These are phyloP conservation scores for Daldinia vernicosa DNA, from an alignment of 495 filamentous ascomycete species.

Conservation along the genomic window DNA sequence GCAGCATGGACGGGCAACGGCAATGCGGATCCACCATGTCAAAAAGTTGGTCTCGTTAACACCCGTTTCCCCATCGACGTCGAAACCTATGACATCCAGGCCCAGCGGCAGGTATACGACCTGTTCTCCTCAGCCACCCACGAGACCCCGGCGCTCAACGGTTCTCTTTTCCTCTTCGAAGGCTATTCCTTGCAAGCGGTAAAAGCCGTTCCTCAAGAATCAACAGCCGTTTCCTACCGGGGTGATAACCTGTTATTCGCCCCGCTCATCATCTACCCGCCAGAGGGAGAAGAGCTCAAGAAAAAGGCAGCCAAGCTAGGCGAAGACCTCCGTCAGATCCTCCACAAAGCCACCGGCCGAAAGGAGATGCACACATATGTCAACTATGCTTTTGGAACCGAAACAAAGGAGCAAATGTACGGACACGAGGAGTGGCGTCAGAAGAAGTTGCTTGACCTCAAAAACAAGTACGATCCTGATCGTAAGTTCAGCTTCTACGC, in stretches of 20 bases:
- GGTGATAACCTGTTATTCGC: not conserved
- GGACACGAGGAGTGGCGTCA: slow-evolving; percentile 62
- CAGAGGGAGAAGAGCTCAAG: not conserved
- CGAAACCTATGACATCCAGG: slow-evolving; percentile 51
- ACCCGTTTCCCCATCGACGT: slow-evolving; percentile 60
- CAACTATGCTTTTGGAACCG: slow-evolving; percentile 62
- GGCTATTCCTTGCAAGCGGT: slow-evolving; percentile 42
- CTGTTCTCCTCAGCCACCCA: slow-evolving; percentile 49
- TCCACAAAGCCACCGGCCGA: slow-evolving; percentile 51
- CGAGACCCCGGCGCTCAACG: slow-evolving; percentile 35
- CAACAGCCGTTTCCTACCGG: not conserved
- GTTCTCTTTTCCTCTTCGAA: slow-evolving; percentile 64
- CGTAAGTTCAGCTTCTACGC: slow-evolving; percentile 63
- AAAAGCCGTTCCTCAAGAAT: not conserved
- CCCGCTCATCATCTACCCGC: not conserved
- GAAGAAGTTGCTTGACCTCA: slow-evolving; percentile 54
- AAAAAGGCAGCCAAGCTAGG: slow-evolving; percentile 47
- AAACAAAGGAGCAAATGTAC: slow-evolving; percentile 56
- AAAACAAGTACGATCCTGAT: slow-evolving; percentile 65
- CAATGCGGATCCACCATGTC: not conserved
- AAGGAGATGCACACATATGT: slow-evolving; percentile 60
- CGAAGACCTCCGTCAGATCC: slow-evolving; percentile 52
- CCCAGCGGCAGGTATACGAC: slow-evolving; percentile 53
- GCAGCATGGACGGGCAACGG: not conserved
- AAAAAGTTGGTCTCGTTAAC: slow-evolving; percentile 26